Percentiles rank a stretch among this genome's conserved stretches.
Evolutionary conservation across 352 stramenopile species (phyloP).

Genomic region (Elongisporangium anandrum): DNA sequence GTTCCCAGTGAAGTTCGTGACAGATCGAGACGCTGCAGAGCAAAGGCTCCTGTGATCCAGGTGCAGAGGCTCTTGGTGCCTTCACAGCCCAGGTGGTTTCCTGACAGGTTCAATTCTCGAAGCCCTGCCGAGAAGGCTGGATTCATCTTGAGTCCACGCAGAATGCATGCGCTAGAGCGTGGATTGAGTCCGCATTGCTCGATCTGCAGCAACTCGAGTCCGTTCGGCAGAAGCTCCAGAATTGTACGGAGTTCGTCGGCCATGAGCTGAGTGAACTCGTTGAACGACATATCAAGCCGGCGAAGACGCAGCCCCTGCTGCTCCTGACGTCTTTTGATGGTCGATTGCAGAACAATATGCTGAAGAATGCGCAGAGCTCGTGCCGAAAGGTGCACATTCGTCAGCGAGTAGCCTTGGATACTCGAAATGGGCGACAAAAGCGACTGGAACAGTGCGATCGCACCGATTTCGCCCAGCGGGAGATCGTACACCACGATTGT

Average conservation of each 20-base stretch:
- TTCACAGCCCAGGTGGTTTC: slow-evolving; percentile 43
- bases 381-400: slow-evolving; percentile 38
- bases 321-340: slow-evolving; percentile 23
- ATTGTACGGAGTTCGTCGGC: slow-evolving; percentile 37
- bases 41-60: slow-evolving; percentile 57
- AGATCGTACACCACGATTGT: slow-evolving; percentile 49
- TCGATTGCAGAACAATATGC: slow-evolving; percentile 49
- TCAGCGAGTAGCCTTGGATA: slow-evolving; percentile 37
- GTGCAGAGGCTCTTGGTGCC: slow-evolving; percentile 35
- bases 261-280: slow-evolving; percentile 50
- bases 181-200: slow-evolving; percentile 41
- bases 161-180: slow-evolving; percentile 25
- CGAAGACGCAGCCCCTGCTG: slow-evolving; percentile 23
- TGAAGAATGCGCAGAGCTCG: slow-evolving; percentile 41
- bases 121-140: slow-evolving; percentile 40
- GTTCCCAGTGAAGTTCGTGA: slow-evolving; percentile 54
- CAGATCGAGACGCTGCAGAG: slow-evolving; percentile 52
- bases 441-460: slow-evolving; percentile 48
- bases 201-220: slow-evolving; percentile 53
- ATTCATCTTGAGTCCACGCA: slow-evolving; percentile 41
- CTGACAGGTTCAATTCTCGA: slow-evolving; percentile 55
- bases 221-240: slow-evolving; percentile 37
- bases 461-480: slow-evolving; percentile 27
- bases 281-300: slow-evolving; percentile 63
- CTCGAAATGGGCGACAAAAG: slow-evolving; percentile 30